Evolutionary conservation across 176 grass and related monocot genomes (phyloP).

Genomic region (Bothriochloa decipiens): DNA sequence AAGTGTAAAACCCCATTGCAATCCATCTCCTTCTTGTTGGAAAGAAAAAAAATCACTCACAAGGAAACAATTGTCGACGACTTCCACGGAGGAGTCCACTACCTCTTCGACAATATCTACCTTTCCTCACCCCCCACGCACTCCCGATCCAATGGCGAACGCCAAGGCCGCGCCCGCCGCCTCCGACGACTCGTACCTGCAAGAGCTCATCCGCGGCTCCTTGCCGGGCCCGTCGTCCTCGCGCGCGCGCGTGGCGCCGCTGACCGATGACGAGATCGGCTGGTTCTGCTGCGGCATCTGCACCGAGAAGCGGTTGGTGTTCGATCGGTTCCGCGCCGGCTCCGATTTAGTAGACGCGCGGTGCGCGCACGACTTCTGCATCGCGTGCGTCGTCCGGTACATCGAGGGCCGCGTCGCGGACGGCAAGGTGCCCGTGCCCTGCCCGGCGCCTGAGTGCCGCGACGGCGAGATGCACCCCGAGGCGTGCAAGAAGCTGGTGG

Average conservation of each 20-base stretch:
- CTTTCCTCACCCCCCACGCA: background rate
- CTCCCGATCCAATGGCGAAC: constrained; percentile 5
- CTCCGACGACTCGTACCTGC: constrained; percentile 6
- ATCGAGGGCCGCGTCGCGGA: constrained; percentile 37
- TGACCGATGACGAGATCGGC: constrained; percentile 51
- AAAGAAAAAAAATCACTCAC: background rate
- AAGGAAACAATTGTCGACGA: background rate
- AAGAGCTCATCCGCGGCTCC: constrained; percentile 48
- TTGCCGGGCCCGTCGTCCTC: background rate
- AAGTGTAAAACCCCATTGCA: too few species aligned
- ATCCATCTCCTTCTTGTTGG: too few species aligned
- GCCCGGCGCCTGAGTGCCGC: constrained; percentile 31
- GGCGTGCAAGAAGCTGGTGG: constrained; percentile 50
- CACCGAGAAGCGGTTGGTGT: constrained; percentile 1
- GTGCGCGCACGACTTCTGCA: constrained; percentile 44
- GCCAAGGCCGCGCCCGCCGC: background rate
- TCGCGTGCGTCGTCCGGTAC: constrained; percentile 44
- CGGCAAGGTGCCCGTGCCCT: constrained; percentile 37
- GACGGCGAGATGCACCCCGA: constrained; percentile 38
- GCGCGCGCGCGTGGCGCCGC: constrained; percentile 26
- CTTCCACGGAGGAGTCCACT: background rate
- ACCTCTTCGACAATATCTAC: background rate
- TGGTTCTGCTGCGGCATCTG: constrained; percentile 45
- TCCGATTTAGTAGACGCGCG: background rate
- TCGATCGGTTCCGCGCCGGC: constrained; percentile 34